Evolutionary conservation across 2,329 filamentous ascomycete species (phyloP).

Genomic region (Botrytis deweyae): DNA sequence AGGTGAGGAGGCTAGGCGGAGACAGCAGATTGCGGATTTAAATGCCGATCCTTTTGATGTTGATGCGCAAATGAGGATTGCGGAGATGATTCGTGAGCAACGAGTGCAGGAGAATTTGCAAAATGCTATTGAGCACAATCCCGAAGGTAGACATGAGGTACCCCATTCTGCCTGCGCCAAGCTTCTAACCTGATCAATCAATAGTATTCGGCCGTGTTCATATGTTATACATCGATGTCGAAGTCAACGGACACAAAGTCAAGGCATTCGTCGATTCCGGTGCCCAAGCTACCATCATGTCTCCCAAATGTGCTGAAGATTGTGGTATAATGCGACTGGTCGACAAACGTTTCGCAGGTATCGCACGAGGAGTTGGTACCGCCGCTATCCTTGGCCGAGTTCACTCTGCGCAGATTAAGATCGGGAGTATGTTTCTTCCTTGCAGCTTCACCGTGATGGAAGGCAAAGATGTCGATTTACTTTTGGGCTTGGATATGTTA

Average conservation of each 20-base stretch:
- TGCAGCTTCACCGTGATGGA: slow-evolving; percentile 99
- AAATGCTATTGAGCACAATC: slow-evolving; percentile 95
- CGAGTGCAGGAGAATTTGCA: slow-evolving; percentile 93
- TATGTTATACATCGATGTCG: slow-evolving; percentile 94
- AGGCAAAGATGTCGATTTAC: slow-evolving; percentile 90
- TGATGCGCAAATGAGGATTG: slow-evolving; percentile 87
- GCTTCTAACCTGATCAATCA: slow-evolving; percentile 22
- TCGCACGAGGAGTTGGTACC: slow-evolving; percentile 91
- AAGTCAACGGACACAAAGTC: slow-evolving; percentile 88
- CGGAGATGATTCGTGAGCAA: slow-evolving; percentile 95
- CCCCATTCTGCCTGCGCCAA: neutral
- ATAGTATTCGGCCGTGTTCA: slow-evolving; percentile 90
- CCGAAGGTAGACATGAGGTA: slow-evolving; percentile 69
- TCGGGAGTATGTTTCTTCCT: slow-evolving; percentile 80
- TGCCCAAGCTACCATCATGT: slow-evolving; percentile 98
- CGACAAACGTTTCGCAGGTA: slow-evolving; percentile 86
- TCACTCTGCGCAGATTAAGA: slow-evolving; percentile 91
- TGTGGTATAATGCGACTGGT: slow-evolving; percentile 97
- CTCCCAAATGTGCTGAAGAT: slow-evolving; percentile 81
- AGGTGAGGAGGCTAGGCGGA: slow-evolving; percentile 71
- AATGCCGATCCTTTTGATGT: slow-evolving; percentile 95
- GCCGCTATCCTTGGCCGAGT: slow-evolving; percentile 93
- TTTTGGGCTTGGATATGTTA: slow-evolving; percentile 94
- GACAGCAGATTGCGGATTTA: slow-evolving; percentile 77
- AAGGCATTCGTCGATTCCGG: slow-evolving; percentile 98